Evolutionary conservation across 805 yeast genomes (phyloP), one percentile per base, ranked within the genome.

Genomic region (Kluyveromyces dobzhanskii): DNA sequence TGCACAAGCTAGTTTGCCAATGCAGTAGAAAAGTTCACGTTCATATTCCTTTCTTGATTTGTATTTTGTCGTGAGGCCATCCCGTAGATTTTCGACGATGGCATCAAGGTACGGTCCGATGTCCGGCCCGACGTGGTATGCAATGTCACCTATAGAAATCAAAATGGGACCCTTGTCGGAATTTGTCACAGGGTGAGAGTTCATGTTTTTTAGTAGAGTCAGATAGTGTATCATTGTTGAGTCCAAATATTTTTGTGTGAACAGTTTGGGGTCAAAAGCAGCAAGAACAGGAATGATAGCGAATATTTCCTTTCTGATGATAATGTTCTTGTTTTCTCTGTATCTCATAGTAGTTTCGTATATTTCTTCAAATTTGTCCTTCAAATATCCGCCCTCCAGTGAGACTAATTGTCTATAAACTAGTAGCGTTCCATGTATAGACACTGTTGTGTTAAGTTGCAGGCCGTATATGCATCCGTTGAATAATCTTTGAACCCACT

Each of bases 71-170:
- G 75, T 69, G 19, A 90, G 66, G 0, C 92, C 88, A 42, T 87
- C 96, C 51, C 87, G 69, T 16, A 88, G 76, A 47, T 80, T 85
- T 38, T 81, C 87, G 36, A 90, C 62, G n/a, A 90, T 80, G 1
- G 88, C 86, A 55, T 87, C 95, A 32, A 90, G 65, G 52, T 88
- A 90, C 2, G 92, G 84, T 3, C 87, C 82, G 66, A 92, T 83
- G 49, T 81, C 85, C 41, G 85, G 78, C 16, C 85, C 80, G 1
- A 88, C 92, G 50, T 80, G 62, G 33, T 53, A 61, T 5, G 96
- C 80, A 31, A 92, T 80, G 48, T 82, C 79, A 28, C 97, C 98
- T 36, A 90, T 80, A 19, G 95, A 78, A 9, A 73, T 69, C 43
- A 88, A 73, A 2, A 87, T 84, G 11, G 84, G 74, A 6, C 86